phyloP scores from a whole-genome alignment of 495 filamentous ascomycete genomes.

The Letharia lupina region DNA sequence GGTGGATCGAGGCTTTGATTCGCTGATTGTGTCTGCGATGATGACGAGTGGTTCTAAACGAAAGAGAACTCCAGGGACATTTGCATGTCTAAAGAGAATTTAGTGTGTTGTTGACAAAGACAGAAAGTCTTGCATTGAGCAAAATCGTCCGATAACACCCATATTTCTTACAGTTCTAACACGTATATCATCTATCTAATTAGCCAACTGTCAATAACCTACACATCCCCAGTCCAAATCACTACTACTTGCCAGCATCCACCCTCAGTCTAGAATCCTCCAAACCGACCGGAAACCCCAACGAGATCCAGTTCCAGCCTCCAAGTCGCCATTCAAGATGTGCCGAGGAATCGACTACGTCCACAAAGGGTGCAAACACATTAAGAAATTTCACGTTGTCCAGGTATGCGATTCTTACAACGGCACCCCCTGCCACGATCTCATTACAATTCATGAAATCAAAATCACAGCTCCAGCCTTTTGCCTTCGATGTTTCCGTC shows the following conservation, averaged over 20 bases:
- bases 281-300: neutral
- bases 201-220: neutral
- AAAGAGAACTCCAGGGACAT: neutral
- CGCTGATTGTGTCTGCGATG: no score
- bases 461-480: neutral
- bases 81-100: neutral
- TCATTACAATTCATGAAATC: neutral
- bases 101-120: neutral
- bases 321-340: neutral
- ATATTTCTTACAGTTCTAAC: neutral
- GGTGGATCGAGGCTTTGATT: neutral
- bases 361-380: neutral
- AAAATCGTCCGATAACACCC: neutral
- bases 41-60: neutral
- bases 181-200: neutral
- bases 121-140: neutral
- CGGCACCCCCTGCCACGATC: neutral
- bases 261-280: neutral
- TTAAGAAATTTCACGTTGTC: neutral
- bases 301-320: neutral
- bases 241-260: neutral
- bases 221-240: neutral
- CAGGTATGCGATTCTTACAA: neutral
- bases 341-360: neutral
- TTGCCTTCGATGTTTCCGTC: neutral